Evolutionary conservation across 2,329 filamentous ascomycete genomes (phyloP).

Genomic region (Bipolaris bicolor): DNA sequence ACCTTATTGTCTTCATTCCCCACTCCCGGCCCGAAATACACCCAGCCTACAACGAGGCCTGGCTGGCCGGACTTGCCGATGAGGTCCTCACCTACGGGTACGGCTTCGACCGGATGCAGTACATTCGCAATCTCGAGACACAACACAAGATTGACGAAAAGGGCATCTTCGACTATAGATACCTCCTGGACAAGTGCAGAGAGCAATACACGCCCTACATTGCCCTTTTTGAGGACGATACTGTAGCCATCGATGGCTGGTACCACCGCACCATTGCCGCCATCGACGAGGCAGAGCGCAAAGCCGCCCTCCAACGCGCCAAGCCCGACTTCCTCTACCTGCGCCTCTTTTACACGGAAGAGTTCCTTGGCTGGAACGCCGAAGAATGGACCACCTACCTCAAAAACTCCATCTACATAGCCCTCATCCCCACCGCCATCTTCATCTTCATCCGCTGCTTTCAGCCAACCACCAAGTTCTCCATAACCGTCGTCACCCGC

Average conservation of each 20-base stretch:
- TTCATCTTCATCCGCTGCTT: constrained; percentile 37
- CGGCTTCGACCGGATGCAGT: constrained; percentile 40
- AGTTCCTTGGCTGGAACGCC: constrained; percentile 54
- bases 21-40: constrained; percentile 52
- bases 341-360: constrained; percentile 56
- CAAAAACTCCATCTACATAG: constrained; percentile 39
- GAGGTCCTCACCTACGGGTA: constrained; percentile 52
- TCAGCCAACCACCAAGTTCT: constrained; percentile 27
- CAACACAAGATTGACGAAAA: constrained; percentile 48
- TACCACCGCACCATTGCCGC: constrained; percentile 51
- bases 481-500: constrained; percentile 26
- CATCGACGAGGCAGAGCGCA: constrained; percentile 42
- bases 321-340: constrained; percentile 51
- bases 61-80: constrained; percentile 51
- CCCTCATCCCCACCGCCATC: constrained; percentile 23
- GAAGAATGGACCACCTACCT: constrained; percentile 51
- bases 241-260: constrained; percentile 57
- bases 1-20: constrained; percentile 49
- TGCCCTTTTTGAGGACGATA: constrained; percentile 56
- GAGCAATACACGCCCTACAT: constrained; percentile 49
- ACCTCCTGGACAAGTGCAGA: constrained; percentile 51
- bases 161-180: constrained; percentile 53
- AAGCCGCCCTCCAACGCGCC: constrained; percentile 30
- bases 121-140: constrained; percentile 43
- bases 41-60: constrained; percentile 51